These are phyloP conservation scores for Evansstolkia leycettana DNA, from an alignment of 495 filamentous ascomycete genomes.

Conservation along the genomic window DNA sequence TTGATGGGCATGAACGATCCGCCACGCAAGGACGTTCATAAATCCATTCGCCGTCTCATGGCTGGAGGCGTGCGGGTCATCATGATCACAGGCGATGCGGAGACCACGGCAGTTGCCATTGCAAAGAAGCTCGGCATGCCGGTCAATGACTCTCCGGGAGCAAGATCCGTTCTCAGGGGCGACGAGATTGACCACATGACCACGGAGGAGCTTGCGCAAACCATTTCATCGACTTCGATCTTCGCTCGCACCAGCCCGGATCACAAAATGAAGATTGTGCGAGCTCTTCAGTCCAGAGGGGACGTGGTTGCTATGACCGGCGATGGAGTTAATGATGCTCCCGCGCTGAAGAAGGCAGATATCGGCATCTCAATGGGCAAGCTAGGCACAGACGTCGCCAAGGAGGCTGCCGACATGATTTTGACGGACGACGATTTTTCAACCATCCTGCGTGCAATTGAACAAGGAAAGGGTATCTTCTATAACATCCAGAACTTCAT, in stretches of 20 bases:
- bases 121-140: conserved; percentile 90
- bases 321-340: conserved; percentile 95
- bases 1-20: conserved; percentile 96
- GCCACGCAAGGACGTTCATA: conserved; percentile 76
- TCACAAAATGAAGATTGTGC: conserved; percentile 94
- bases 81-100: conserved; percentile 97
- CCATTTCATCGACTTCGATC: conserved; percentile 78
- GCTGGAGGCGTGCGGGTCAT: conserved; percentile 89
- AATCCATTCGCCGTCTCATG: conserved; percentile 83
- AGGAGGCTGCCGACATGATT: conserved; percentile 99
- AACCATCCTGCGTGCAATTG: conserved; percentile 89
- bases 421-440: conserved; percentile 96
- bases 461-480: conserved; percentile 98
- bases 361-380: conserved; percentile 97
- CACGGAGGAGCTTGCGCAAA: conserved; percentile 65
- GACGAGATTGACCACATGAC: conserved; percentile 88
- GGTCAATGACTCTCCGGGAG: conserved; percentile 31
- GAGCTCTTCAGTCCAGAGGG: conserved; percentile 79
- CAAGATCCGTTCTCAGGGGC: conserved; percentile 65
- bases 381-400: conserved; percentile 92
- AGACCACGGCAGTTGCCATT: conserved; percentile 88
- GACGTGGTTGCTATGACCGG: conserved; percentile 99
- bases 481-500: conserved; percentile 99
- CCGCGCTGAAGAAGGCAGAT: conserved; percentile 91
- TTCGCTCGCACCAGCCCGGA: conserved; percentile 95